Evolutionary conservation across 164 flowering plant species (phyloP).

Genomic region (Nymphaea colorata): DNA sequence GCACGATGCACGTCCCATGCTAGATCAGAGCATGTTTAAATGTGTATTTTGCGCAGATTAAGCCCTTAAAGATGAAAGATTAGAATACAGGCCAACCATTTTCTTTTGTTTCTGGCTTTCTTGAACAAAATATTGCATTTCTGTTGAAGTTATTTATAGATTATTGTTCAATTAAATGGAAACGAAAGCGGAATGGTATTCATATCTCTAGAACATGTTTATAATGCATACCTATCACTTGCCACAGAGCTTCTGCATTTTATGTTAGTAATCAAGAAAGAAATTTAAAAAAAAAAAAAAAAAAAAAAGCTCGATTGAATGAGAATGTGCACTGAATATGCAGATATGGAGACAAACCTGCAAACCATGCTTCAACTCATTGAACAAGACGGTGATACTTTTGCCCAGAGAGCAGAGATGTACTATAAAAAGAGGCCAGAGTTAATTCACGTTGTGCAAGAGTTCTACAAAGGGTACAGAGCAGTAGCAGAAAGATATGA

Average conservation of each 20-base stretch:
- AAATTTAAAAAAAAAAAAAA: not conserved
- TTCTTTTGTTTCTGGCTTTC: too few relatives aligned
- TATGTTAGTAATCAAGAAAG: not conserved
- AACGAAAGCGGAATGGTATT: not conserved
- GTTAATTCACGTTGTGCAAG: conserved; percentile 58
- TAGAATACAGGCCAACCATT: too few relatives aligned
- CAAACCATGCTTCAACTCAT: conserved; percentile 45
- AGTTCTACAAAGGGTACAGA: conserved; percentile 54
- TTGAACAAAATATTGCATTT: too few relatives aligned
- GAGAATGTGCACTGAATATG: not conserved
- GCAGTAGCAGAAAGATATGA: conserved; percentile 88
- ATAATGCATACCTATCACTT: not conserved
- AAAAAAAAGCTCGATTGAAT: not conserved
- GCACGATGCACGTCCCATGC: too few relatives aligned
- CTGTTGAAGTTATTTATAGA: not conserved
- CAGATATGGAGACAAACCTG: conserved; percentile 90
- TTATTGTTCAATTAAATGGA: not conserved
- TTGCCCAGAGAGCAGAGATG: conserved; percentile 73
- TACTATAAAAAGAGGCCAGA: conserved; percentile 80
- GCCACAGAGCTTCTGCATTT: not conserved
- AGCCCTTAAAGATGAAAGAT: too few relatives aligned
- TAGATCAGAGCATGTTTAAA: too few relatives aligned
- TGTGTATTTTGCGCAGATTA: too few relatives aligned
- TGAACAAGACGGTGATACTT: conserved; percentile 75
- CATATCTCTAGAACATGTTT: not conserved